These are phyloP conservation scores for Citrus inodora DNA, from an alignment of 345 rosid species.

Conservation along the genomic window DNA sequence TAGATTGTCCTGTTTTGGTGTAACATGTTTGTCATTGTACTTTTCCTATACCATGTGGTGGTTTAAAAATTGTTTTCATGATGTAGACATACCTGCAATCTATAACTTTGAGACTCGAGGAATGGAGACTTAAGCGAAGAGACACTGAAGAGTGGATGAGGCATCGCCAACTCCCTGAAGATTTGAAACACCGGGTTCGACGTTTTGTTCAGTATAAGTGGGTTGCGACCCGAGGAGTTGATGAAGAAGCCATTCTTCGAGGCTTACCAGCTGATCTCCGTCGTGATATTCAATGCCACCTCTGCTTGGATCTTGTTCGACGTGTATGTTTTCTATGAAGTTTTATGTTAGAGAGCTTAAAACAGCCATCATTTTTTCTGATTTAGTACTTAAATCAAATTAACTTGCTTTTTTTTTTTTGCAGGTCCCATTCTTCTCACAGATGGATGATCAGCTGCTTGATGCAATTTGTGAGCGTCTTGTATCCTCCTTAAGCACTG, in stretches of 20 bases:
- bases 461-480: constrained; percentile 94
- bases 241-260: constrained; percentile 70
- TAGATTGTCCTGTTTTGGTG: background rate
- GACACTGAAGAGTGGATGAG: constrained; percentile 98
- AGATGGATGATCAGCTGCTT: constrained; percentile 93
- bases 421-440: constrained; percentile 92
- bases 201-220: constrained; percentile 83
- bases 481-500: constrained; percentile 75
- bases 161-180: constrained; percentile 91
- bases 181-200: constrained; percentile 57
- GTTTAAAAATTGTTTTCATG: constrained; percentile 14
- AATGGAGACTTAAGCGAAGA: constrained; percentile 89
- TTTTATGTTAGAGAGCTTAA: background rate
- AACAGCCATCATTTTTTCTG: background rate
- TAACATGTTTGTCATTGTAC: background rate
- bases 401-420: constrained; percentile 9
- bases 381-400: background rate
- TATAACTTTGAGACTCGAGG: constrained; percentile 79
- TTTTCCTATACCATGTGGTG: background rate
- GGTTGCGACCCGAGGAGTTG: constrained; percentile 90
- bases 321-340: constrained; percentile 49
- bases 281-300: constrained; percentile 81
- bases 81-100: constrained; percentile 86
- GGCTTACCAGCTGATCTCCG: constrained; percentile 89
- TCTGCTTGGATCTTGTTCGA: constrained; percentile 89